phyloP scores from a whole-genome alignment of 768 basidiomycete species.

The Naganishia onofrii region DNA sequence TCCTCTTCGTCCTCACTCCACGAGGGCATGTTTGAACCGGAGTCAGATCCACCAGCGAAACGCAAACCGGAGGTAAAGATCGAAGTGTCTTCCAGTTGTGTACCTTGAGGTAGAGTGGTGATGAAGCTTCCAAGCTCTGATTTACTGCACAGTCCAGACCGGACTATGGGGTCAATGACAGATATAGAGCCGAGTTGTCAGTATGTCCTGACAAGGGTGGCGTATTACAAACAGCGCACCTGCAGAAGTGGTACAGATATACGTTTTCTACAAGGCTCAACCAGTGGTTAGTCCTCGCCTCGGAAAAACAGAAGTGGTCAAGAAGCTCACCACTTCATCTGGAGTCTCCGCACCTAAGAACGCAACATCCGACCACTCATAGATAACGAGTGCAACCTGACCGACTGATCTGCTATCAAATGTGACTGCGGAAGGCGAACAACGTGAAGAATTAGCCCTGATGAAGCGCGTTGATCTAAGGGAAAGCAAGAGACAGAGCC shows the following conservation, averaged over 20 bases:
- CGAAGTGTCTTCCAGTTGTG: conserved; percentile 66
- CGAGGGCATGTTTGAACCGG: neutral
- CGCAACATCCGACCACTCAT: conserved; percentile 85
- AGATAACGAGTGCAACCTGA: conserved; percentile 88
- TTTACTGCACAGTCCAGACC: conserved; percentile 66
- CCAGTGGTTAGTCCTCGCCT: neutral
- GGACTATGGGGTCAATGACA: conserved; percentile 57
- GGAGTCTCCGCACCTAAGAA: conserved; percentile 65
- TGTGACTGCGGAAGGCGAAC: conserved; percentile 55
- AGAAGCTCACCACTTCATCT: conserved; percentile 41
- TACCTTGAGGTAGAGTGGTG: conserved; percentile 66
- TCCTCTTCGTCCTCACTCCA: conserved; percentile 9
- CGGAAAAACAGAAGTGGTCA: conserved; percentile 45
- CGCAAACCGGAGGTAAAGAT: conserved; percentile 82
- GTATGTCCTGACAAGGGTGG: neutral
- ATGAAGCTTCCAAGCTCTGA: conserved; percentile 86
- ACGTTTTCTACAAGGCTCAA: conserved; percentile 67
- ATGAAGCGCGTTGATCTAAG: neutral
- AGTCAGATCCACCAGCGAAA: conserved; percentile 52
- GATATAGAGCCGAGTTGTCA: conserved; percentile 35
- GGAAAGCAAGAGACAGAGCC: neutral
- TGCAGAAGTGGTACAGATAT: conserved; percentile 76
- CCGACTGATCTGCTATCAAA: conserved; percentile 77
- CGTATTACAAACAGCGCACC: neutral
- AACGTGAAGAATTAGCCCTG: neutral